Evolutionary conservation across 495 filamentous ascomycete species (phyloP).

Genomic region (Penicillium arizonense): DNA sequence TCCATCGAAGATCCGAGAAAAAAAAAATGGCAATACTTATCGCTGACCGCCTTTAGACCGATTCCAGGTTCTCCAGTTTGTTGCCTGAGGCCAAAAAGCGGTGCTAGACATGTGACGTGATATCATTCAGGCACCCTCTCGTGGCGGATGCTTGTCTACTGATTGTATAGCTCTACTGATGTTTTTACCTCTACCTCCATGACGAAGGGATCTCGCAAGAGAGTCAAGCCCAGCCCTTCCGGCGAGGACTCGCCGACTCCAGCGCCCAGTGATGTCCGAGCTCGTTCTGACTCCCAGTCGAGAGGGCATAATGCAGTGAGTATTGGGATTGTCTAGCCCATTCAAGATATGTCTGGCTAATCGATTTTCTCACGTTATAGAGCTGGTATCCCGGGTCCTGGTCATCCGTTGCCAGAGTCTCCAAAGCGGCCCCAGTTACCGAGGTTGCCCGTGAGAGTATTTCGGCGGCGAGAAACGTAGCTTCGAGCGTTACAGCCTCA

Average conservation of each 20-base stretch:
- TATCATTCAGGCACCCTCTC: conserved; percentile 25
- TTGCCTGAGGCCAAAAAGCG: conserved; percentile 30
- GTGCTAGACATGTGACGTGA: conserved; percentile 37
- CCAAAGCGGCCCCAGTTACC: conserved; percentile 70
- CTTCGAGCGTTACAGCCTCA: conserved; percentile 37
- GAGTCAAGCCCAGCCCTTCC: conserved; percentile 57
- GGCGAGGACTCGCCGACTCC: conserved; percentile 36
- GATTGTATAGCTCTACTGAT: conserved; percentile 24
- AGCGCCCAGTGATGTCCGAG: conserved; percentile 32
- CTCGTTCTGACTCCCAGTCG: conserved; percentile 31
- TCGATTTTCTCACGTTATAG: conserved; percentile 15
- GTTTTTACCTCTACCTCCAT: conserved; percentile 31
- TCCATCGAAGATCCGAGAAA: conserved; percentile 11
- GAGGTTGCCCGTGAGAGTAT: conserved; percentile 78
- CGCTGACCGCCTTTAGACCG: conserved; percentile 23
- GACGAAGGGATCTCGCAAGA: conserved; percentile 63
- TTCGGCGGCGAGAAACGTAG: conserved; percentile 52
- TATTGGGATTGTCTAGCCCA: not conserved
- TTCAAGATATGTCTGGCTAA: conserved; percentile 14
- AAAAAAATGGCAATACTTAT: conserved; percentile 30
- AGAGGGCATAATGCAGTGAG: conserved; percentile 30
- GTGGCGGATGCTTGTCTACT: conserved; percentile 17
- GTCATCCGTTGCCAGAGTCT: conserved; percentile 54
- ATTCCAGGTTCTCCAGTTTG: not conserved
- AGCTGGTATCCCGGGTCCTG: conserved; percentile 59